phyloP scores from a whole-genome alignment of 2,329 filamentous ascomycete genomes.

The Kalaharituber pfeilii region DNA sequence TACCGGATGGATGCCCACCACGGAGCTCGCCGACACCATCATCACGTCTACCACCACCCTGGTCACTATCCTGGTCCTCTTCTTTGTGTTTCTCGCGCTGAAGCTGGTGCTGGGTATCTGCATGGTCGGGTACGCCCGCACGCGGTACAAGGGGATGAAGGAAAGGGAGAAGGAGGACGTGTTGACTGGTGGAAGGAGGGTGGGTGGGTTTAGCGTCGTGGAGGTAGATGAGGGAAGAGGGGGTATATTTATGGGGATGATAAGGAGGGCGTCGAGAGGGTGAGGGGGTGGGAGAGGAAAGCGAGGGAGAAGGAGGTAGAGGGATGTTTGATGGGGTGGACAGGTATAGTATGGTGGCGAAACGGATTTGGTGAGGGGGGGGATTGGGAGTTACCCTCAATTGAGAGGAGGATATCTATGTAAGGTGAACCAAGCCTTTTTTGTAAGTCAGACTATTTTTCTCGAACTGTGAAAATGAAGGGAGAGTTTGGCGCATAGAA shows the following conservation, averaged over 20 bases:
- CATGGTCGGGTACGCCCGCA: slow-evolving; percentile 60
- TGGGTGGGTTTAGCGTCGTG: slow-evolving; percentile 68
- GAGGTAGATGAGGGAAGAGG: slow-evolving; percentile 72
- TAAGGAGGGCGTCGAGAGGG: slow-evolving; percentile 45
- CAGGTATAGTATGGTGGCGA: slow-evolving; percentile 88
- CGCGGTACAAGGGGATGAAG: slow-evolving; percentile 69
- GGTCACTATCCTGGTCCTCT: slow-evolving; percentile 67
- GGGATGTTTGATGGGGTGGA: slow-evolving; percentile 46
- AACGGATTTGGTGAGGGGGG: slow-evolving; percentile 45
- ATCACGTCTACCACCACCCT: slow-evolving; percentile 69
- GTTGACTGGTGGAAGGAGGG: slow-evolving; percentile 53
- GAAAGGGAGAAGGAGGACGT: slow-evolving; percentile 38
- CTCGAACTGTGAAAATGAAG: too few relatives aligned
- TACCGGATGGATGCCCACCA: slow-evolving; percentile 36
- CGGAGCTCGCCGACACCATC: slow-evolving; percentile 40
- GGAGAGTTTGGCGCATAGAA: too few relatives aligned
- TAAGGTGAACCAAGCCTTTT: too few relatives aligned
- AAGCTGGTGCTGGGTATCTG: slow-evolving; percentile 82
- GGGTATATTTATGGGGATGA: slow-evolving; percentile 79
- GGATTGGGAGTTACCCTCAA: too few relatives aligned
- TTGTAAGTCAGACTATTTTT: too few relatives aligned
- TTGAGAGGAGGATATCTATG: too few relatives aligned
- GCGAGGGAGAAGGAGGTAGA: slow-evolving; percentile 38
- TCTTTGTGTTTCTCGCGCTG: slow-evolving; percentile 64
- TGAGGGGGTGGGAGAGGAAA: slow-evolving; percentile 46